Evolutionary conservation across 192 early-diverging fungal genomes (phyloP), one percentile per base, ranked within the genome.

Genomic region (Gonapodya sp.): DNA sequence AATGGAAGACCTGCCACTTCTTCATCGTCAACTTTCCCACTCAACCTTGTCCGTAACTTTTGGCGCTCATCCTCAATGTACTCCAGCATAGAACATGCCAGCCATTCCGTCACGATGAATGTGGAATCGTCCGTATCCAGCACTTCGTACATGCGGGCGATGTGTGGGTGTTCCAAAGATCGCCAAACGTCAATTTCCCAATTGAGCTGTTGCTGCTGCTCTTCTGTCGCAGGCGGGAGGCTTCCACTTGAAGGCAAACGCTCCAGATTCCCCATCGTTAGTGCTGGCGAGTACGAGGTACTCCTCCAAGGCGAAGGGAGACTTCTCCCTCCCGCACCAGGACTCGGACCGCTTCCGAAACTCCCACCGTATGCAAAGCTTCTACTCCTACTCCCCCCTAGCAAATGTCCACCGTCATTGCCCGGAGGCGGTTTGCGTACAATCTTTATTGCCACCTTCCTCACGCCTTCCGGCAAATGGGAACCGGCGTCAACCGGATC

Each of bases 181-280:
- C 85, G 82, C 94, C 92, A 94, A 24, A 96, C 88, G n/a, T 83
- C 82, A 2, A 93, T 86, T 81, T 94, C 93, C 73, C 88, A 87
- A 82, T 93, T 89, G 31, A 94, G 82, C 1, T 80, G 78, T n/a
- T 80, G 73, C 74, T 88, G 87, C 18, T 91, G 82, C 24, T 80
- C 82, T n/a, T 85, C 85, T 79, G 84, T 16, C 18, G 81, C 32
- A 14, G 36, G 34, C 14, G 81, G 33, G 30, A 77, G 75, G 30
- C n/a, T 31, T 30, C 14, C 18, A 14, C 18, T 18, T 14, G 75
- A 77, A 2, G 75, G 31, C 18, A 14, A 31, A 2, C 8, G 2
- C 75, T 2, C 8, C 75, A 33, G 2, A 32, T 33, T 33, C 8
- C 30, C 30, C 75, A 2, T 2, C 75, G 2, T 31, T 2, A 2